These are phyloP conservation scores for Steccherinum ochraceum DNA, from an alignment of 768 basidiomycete genomes.

Conservation along the genomic window DNA sequence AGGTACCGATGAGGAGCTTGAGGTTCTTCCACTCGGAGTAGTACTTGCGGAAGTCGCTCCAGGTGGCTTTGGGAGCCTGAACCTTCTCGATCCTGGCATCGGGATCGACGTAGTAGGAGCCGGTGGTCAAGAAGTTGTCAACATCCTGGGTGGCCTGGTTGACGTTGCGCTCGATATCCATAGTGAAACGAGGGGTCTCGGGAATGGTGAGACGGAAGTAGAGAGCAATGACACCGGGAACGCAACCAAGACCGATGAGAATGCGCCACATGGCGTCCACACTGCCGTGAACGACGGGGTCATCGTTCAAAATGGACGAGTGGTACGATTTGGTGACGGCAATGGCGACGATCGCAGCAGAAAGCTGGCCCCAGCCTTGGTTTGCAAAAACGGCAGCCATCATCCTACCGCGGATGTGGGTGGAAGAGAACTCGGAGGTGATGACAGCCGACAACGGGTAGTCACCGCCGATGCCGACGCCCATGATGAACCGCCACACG, in stretches of 20 bases:
- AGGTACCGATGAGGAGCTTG: slow-evolving; percentile 76
- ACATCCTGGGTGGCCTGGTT: slow-evolving; percentile 35
- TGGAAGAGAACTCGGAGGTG: slow-evolving; percentile 42
- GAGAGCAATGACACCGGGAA: slow-evolving; percentile 37
- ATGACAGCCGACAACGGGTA: slow-evolving; percentile 44
- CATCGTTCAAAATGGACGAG: slow-evolving; percentile 40
- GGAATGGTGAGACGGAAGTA: slow-evolving; percentile 45
- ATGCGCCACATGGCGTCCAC: slow-evolving; percentile 55
- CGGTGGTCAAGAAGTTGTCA: slow-evolving; percentile 33
- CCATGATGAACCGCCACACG: slow-evolving; percentile 38
- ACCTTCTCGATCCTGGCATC: slow-evolving; percentile 48
- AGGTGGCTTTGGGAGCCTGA: slow-evolving; percentile 34
- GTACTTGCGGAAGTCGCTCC: slow-evolving; percentile 51
- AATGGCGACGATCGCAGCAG: slow-evolving; percentile 64
- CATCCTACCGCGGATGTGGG: slow-evolving; percentile 39
- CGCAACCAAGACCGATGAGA: slow-evolving; percentile 41
- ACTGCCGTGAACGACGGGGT: slow-evolving; percentile 31
- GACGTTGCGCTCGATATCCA: slow-evolving; percentile 45
- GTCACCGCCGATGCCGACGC: slow-evolving; percentile 40
- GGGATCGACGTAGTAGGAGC: slow-evolving; percentile 42
- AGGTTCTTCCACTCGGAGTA: slow-evolving; percentile 72
- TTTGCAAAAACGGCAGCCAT: slow-evolving; percentile 44
- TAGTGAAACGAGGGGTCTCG: slow-evolving; percentile 43
- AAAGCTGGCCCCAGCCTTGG: slow-evolving; percentile 40
- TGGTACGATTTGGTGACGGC: slow-evolving; percentile 69